phyloP scores from a whole-genome alignment of 2,329 filamentous ascomycete species.

The Coniochaeta sp. region DNA sequence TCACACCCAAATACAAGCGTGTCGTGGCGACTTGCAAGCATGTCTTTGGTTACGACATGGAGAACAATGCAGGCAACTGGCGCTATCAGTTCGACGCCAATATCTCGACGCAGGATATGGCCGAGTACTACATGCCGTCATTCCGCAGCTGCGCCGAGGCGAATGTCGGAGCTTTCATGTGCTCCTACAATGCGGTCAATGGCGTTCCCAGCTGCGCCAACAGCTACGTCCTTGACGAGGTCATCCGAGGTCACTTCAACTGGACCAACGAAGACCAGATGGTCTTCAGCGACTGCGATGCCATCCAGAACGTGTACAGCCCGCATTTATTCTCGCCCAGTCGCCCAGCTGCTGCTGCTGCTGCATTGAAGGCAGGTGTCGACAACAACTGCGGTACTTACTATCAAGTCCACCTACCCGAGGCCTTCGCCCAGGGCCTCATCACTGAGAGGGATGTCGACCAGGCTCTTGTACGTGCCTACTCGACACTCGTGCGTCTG shows the following conservation, averaged over 20 bases:
- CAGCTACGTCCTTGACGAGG: constrained; percentile 51
- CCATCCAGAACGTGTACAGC: constrained; percentile 18
- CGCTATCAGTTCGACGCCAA: constrained; percentile 44
- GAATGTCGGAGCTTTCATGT: constrained; percentile 53
- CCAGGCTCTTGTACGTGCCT: constrained; percentile 41
- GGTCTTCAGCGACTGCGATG: constrained; percentile 15
- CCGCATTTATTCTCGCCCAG: constrained; percentile 12
- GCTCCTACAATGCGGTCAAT: constrained; percentile 57
- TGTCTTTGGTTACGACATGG: constrained; percentile 50
- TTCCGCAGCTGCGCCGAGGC: constrained; percentile 58
- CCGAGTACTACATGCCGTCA: constrained; percentile 60
- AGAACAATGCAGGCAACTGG: constrained; percentile 21
- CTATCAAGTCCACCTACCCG: constrained; percentile 6
- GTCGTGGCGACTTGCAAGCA: constrained; percentile 46
- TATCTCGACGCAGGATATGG: constrained; percentile 47
- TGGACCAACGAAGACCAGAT: constrained; percentile 16
- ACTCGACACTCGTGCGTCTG: constrained; percentile 43
- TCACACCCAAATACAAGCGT: constrained; percentile 5
- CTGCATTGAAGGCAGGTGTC: constrained; percentile 10
- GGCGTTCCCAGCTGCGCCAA: constrained; percentile 39
- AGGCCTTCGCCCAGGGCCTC: constrained; percentile 21
- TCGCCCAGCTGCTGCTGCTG: constrained; percentile 10
- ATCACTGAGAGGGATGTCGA: constrained; percentile 39
- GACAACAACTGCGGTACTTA: constrained; percentile 15
- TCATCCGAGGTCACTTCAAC: constrained; percentile 38